Base-by-base conservation (phyloP, 139 green algal genomes). In the Chlamydomonas sphaeroides region DNA sequence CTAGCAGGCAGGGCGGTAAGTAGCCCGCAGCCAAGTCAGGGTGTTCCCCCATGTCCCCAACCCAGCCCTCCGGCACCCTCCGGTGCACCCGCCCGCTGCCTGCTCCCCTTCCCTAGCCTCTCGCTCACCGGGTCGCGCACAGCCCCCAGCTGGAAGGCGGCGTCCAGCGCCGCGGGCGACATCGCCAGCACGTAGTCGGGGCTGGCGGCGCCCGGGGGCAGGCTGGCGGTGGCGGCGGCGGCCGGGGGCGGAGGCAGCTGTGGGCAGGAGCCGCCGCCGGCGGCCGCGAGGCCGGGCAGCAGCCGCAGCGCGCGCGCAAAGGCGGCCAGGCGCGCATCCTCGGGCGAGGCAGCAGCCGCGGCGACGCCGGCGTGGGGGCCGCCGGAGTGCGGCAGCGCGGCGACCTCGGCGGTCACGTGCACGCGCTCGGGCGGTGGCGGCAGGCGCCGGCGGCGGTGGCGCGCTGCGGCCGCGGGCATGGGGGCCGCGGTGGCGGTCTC, bases 101-200 rank as follows among this genome's bases (percentile, higher is more conserved):
- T n/a, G n/a, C n/a, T n/a, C n/a, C n/a, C n/a, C n/a, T n/a, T n/a
- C n/a, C n/a, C n/a, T n/a, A n/a, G n/a, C n/a, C n/a, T n/a, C n/a
- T n/a, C n/a, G n/a, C n/a, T n/a, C n/a, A n/a, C n/a, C 26, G 32
- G 42, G 45, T 77, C 49, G 1, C 38, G 68, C 17, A 90, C 78
- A 21, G 89, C 90, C 14, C 83, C 92, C n/a, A 96, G 78, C 63
- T 96, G 92, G 62, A 96, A 85, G 38, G 86, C 83, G 51, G 56
- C 82, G 80, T 96, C 92, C 35, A 96, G 63, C 67, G 84, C 25
- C 0, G 92, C 90, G 17, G 92, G 92, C 38, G 89, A 87, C 7
- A 94, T 6, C n/a, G n/a, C n/a, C 11, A 71, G 21, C 11, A 71
- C 38, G 78, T 79, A 79, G 30, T 86, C 70, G 8, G 41, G 33